These are phyloP conservation scores for Vicia villosa DNA, from an alignment of 306 rosid species.

Conservation along the genomic window DNA sequence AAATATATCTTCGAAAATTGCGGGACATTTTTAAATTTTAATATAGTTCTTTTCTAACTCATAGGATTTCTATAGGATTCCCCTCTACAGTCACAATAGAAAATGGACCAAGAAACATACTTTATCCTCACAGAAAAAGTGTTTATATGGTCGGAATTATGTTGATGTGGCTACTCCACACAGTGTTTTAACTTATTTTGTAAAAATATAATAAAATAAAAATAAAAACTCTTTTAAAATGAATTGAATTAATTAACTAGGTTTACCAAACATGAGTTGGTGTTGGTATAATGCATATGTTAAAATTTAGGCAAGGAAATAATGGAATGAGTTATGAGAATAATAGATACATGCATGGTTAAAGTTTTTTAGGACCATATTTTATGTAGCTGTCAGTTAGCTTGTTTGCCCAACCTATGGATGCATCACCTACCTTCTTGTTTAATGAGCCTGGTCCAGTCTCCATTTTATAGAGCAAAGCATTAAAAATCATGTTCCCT, in stretches of 20 bases:
- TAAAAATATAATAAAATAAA: no score
- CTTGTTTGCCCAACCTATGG: conserved; percentile 23
- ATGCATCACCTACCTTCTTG: conserved; percentile 26
- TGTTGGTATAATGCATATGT: background rate
- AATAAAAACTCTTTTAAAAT: no score
- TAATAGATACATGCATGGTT: conserved; percentile 5
- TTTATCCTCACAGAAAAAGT: no score
- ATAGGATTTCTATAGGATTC: no score
- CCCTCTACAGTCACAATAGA: no score
- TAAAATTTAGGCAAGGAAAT: conserved; percentile 20
- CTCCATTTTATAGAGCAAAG: background rate
- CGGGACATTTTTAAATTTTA: no score
- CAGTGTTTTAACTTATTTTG: no score
- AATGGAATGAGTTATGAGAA: background rate
- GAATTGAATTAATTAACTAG: background rate
- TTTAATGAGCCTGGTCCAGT: conserved; percentile 11
- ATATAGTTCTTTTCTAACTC: no score
- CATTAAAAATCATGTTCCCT: conserved; percentile 15
- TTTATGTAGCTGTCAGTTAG: conserved; percentile 34
- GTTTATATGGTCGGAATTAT: no score
- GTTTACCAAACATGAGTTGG: background rate
- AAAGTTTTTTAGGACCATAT: conserved; percentile 27
- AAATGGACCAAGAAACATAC: no score
- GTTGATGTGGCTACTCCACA: no score
- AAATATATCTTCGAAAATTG: no score